Conservation (phyloP, 352 stramenopile species). For the Porosira glacialis region DNA sequence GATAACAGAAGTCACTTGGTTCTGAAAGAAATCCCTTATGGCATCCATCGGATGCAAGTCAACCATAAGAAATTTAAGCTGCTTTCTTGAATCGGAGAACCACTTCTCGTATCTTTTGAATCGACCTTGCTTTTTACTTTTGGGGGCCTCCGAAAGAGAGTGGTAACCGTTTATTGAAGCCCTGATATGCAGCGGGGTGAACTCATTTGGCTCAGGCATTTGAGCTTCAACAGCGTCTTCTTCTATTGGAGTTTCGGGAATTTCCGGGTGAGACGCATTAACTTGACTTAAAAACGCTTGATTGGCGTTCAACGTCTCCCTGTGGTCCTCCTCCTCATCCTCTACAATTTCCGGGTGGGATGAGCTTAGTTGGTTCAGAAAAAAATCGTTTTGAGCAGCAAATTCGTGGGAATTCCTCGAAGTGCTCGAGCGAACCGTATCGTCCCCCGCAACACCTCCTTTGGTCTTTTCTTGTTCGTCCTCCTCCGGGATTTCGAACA, state of each 20-base stretch:
- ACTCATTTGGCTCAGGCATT: no score
- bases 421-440: no score
- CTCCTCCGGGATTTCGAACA: slow-evolving; percentile 41
- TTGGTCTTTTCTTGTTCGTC: slow-evolving; percentile 29
- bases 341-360: slow-evolving; percentile 38
- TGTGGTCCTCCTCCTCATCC: slow-evolving; percentile 1
- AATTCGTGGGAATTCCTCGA: slow-evolving; percentile 14
- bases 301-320: not conserved
- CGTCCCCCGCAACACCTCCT: slow-evolving; percentile 8
- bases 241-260: slow-evolving; percentile 6
- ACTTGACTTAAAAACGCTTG: no score
- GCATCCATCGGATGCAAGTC: slow-evolving; percentile 41
- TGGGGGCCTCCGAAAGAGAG: not conserved
- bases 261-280: slow-evolving; percentile 40
- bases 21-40: slow-evolving; percentile 29
- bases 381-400: slow-evolving; percentile 33
- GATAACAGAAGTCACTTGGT: slow-evolving; percentile 33
- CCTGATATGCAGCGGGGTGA: not conserved
- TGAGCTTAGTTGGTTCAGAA: slow-evolving; percentile 27
- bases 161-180: not conserved
- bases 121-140: no score
- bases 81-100: slow-evolving; percentile 22
- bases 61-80: slow-evolving; percentile 26
- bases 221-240: not conserved
- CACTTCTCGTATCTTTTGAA: slow-evolving; percentile 24